phyloP scores from a whole-genome alignment of 2,329 filamentous ascomycete species.

The Cytospora chrysosperma region DNA sequence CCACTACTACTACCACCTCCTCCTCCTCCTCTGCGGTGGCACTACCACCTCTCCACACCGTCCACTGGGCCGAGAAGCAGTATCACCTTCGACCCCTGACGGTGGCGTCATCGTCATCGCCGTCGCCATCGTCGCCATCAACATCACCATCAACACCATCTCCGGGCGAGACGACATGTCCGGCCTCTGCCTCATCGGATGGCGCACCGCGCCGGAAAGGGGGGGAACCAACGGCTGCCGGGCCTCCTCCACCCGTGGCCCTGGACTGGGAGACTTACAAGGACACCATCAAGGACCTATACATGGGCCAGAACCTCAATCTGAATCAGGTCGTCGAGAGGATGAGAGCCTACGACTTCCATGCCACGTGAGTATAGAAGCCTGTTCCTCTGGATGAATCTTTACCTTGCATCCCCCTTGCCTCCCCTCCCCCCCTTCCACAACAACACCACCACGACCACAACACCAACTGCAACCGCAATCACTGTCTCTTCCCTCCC shows the following conservation, averaged over 20 bases:
- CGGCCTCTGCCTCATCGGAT: neutral
- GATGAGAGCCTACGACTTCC: slow-evolving; percentile 22
- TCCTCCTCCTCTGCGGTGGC: no score
- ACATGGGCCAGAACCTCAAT: slow-evolving; percentile 25
- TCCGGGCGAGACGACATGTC: neutral
- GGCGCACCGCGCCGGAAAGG: neutral
- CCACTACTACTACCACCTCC: no score
- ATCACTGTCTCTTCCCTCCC: no score
- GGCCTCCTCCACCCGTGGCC: slow-evolving; percentile 2
- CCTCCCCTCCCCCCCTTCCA: no score
- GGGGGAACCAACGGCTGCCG: neutral
- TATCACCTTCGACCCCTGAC: neutral
- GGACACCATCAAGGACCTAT: slow-evolving; percentile 23
- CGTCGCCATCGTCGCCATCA: neutral
- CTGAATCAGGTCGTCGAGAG: slow-evolving; percentile 25
- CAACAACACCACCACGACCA: no score
- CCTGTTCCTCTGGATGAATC: neutral
- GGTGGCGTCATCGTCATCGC: neutral
- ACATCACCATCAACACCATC: neutral
- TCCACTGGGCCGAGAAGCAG: neutral
- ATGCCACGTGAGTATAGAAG: slow-evolving; percentile 23
- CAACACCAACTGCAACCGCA: no score
- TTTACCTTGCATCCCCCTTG: no score
- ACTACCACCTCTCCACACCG: neutral
- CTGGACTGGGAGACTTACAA: slow-evolving; percentile 26